Base-by-base conservation (phyloP, 2,329 filamentous ascomycete genomes). In the Alternaria atra region DNA sequence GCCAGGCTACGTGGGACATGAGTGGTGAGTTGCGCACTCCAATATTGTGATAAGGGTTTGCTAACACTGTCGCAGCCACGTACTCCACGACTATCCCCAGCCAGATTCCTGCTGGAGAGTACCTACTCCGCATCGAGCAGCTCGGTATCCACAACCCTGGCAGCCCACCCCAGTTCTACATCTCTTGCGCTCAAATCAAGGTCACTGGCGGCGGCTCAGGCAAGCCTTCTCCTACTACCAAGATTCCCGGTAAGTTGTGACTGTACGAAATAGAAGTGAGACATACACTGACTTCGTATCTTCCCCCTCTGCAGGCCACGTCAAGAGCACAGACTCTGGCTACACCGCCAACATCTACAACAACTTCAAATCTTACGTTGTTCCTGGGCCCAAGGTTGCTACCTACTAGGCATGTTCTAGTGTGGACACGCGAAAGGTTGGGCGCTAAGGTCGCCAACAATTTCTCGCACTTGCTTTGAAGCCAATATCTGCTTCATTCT, bases 51-150 rank as follows among this genome's bases (percentile, higher is more conserved):
- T 5, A n/a, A 40, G 17, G 8, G 7, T 2, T 55, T 29, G 29
- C 64, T 72, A 65, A 72, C 50, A 52, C 23, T 3, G 6, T 15
- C 23, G 8, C 25, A 77, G 75, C 63, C 30, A 73, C 74, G 15
- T 78, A 78, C 62, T 67, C 68, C 9, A 80, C 77, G 53, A 76
- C 68, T 5, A 77, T 84, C 35, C 82, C 83, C 6, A 72, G 69
- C 5, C 78, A 77, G 44, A 71, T 80, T 6, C 75, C 82, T 4
- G 69, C 77, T 20, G 82, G 82, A 25, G 76, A 84, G 59, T 84
- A 84, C 66, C 76, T 84, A 17, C 73, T 84, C 37, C 78, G 83
- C 25, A 79, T 82, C 53, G 83, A 85, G 72, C 82, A 84, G 61
- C 81, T 84, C 53, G 82, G 73, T 10, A 77, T 84, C 29, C 82